Percentiles rank a stretch among this genome's conserved stretches.
Conservation (phyloP, 257 asterid species). For the Craterostigma plantagineum region DNA sequence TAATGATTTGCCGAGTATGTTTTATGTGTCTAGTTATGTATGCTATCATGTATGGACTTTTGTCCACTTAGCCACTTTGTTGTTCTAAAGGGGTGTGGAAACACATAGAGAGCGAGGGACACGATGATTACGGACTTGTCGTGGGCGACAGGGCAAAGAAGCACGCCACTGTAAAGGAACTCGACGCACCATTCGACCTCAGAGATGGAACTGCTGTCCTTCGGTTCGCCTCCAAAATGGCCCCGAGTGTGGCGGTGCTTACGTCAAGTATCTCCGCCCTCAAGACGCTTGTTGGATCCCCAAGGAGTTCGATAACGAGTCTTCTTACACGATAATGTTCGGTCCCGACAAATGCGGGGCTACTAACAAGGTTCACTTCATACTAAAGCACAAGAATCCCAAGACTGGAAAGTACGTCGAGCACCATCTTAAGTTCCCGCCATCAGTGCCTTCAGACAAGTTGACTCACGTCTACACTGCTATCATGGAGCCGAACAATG, state of each 20-base stretch:
- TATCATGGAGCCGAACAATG: constrained; percentile 58
- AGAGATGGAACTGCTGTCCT: constrained; percentile 67
- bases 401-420: constrained; percentile 59
- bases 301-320: constrained; percentile 64
- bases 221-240: constrained; percentile 86
- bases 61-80: neutral
- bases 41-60: no score
- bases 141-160: constrained; percentile 78
- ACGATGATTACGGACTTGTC: constrained; percentile 86
- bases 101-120: constrained; percentile 80
- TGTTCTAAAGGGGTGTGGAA: constrained; percentile 65
- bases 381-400: constrained; percentile 80
- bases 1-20: no score
- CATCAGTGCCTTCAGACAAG: constrained; percentile 78
- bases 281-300: constrained; percentile 77
- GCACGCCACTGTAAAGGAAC: constrained; percentile 68
- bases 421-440: constrained; percentile 87
- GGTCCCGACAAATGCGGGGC: constrained; percentile 97
- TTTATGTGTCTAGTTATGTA: neutral
- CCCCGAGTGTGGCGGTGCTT: constrained; percentile 99
- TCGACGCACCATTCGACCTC: constrained; percentile 39
- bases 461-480: constrained; percentile 91
- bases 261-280: constrained; percentile 81
- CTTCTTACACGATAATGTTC: constrained; percentile 87
- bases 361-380: constrained; percentile 95